Evolutionary conservation across 2,329 filamentous ascomycete species (phyloP).

Genomic region (Botrytis paeoniae): DNA sequence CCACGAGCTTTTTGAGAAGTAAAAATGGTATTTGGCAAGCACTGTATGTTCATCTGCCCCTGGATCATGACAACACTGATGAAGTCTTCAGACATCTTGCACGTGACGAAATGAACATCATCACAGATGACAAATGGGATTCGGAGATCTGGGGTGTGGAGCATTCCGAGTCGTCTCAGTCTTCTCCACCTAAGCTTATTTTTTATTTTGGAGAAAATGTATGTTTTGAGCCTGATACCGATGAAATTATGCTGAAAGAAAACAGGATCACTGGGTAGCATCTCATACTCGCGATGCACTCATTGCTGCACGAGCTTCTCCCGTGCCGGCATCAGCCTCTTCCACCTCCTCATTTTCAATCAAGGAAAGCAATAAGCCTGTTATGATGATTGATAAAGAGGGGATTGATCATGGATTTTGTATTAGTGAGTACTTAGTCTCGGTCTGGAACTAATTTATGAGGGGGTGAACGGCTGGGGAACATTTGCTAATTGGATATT

Average conservation of each 20-base stretch:
- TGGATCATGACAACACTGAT: constrained; percentile 15
- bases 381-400: constrained; percentile 48
- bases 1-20: constrained; percentile 53
- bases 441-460: too few relatives aligned
- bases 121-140: constrained; percentile 58
- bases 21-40: constrained; percentile 58
- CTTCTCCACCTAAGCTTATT: constrained; percentile 48
- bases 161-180: constrained; percentile 31
- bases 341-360: constrained; percentile 35
- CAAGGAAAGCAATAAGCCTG: neutral
- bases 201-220: constrained; percentile 56
- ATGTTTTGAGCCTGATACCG: neutral
- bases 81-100: constrained; percentile 45
- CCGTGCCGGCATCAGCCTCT: constrained; percentile 32
- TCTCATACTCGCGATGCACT: constrained; percentile 54
- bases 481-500: neutral
- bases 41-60: constrained; percentile 37
- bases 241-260: neutral
- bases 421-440: constrained; percentile 43
- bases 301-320: constrained; percentile 44
- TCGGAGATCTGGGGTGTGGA: constrained; percentile 56
- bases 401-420: constrained; percentile 61
- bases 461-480: neutral
- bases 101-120: constrained; percentile 57
- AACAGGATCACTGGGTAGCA: constrained; percentile 59